These are phyloP conservation scores for Metrosideros polymorpha DNA, from an alignment of 441 rosid genomes.

Conservation along the genomic window DNA sequence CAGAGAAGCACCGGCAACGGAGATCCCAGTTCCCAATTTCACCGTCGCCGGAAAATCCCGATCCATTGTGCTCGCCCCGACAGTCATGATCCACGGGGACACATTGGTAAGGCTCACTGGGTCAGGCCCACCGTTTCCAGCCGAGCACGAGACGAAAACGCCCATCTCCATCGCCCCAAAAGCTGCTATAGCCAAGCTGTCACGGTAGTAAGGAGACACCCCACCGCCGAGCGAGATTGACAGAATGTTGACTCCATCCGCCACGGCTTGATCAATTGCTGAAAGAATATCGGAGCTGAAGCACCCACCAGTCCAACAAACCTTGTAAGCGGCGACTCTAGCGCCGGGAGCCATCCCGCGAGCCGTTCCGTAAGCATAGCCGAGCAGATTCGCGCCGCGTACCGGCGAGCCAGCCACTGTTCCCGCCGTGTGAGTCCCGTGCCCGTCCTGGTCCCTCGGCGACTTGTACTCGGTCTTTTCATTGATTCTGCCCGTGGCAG, in stretches of 20 bases:
- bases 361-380: slow-evolving; percentile 60
- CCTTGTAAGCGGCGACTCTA: slow-evolving; percentile 62
- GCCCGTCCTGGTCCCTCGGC: slow-evolving; percentile 61
- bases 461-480: slow-evolving; percentile 45
- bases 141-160: slow-evolving; percentile 54
- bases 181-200: slow-evolving; percentile 54
- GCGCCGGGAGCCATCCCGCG: slow-evolving; percentile 66
- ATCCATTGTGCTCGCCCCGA: slow-evolving; percentile 65
- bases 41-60: slow-evolving; percentile 49
- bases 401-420: slow-evolving; percentile 67
- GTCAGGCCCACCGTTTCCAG: slow-evolving; percentile 67
- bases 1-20: slow-evolving; percentile 38
- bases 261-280: slow-evolving; percentile 59
- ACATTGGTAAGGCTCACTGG: slow-evolving; percentile 58
- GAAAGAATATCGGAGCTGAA: slow-evolving; percentile 67
- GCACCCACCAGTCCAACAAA: slow-evolving; percentile 68
- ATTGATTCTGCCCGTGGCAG: slow-evolving; percentile 62
- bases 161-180: slow-evolving; percentile 83
- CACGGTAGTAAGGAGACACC: slow-evolving; percentile 41
- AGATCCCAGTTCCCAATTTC: slow-evolving; percentile 35
- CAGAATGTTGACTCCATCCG: slow-evolving; percentile 57
- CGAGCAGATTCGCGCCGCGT: slow-evolving; percentile 43
- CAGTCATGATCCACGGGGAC: slow-evolving; percentile 66
- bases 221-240: slow-evolving; percentile 74
- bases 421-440: slow-evolving; percentile 66